A percentile compares a stretch with the other conserved stretches of the same genome.
phyloP scores from a whole-genome alignment of 306 rosid genomes.

The Mimosa pudica region DNA sequence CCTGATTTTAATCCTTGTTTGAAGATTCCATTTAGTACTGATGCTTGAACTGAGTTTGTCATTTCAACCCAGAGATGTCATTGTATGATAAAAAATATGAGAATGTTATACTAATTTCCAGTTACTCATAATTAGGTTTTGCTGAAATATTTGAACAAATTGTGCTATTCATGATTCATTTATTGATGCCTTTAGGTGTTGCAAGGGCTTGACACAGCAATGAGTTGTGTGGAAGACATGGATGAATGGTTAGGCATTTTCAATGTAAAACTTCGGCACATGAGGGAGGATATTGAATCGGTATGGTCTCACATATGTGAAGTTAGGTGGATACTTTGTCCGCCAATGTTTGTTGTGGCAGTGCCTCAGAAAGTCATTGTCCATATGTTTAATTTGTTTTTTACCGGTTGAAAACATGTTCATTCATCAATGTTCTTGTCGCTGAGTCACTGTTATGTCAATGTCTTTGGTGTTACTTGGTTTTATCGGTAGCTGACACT shows the following conservation, averaged over 20 bases:
- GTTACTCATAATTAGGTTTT: not conserved
- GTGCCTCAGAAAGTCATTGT: constrained; percentile 16
- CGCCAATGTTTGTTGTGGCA: constrained; percentile 17
- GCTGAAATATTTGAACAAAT: not conserved
- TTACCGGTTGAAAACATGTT: constrained; percentile 8
- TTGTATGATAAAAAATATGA: not conserved
- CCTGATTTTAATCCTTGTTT: constrained; percentile 18
- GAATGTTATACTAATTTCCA: constrained; percentile 1
- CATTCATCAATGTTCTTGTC: constrained; percentile 11
- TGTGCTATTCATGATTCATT: not conserved
- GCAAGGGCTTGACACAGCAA: constrained; percentile 86
- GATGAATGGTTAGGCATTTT: constrained; percentile 95
- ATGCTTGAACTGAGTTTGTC: constrained; percentile 6
- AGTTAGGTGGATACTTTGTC: constrained; percentile 34
- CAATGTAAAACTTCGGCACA: constrained; percentile 93
- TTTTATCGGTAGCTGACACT: constrained; percentile 24
- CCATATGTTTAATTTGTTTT: constrained; percentile 1
- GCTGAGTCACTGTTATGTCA: not conserved
- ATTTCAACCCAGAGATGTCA: constrained; percentile 21
- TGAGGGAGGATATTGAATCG: constrained; percentile 98
- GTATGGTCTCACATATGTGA: constrained; percentile 49
- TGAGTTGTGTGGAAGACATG: constrained; percentile 91
- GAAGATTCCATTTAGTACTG: constrained; percentile 19
- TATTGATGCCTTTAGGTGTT: constrained; percentile 62
- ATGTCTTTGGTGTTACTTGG: constrained; percentile 2